A percentile compares a stretch with the other conserved stretches of the same genome.
These are phyloP conservation scores for Hippophae rhamnoides DNA, from an alignment of 306 rosid species.

Conservation along the genomic window DNA sequence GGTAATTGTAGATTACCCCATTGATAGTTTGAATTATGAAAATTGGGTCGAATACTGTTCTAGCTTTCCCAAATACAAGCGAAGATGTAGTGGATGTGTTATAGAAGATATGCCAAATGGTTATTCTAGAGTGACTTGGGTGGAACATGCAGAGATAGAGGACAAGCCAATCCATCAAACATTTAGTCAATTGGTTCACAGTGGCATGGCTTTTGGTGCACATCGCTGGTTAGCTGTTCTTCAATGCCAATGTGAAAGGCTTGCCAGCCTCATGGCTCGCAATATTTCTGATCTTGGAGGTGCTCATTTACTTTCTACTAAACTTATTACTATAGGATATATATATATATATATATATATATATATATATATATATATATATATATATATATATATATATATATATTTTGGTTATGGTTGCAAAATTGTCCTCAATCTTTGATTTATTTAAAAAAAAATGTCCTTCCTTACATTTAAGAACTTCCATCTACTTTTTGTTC, in stretches of 20 bases:
- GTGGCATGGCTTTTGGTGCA: constrained; percentile 91
- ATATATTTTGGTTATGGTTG: too few species aligned
- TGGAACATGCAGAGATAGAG: constrained; percentile 82
- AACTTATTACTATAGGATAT: too few species aligned
- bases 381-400: too few species aligned
- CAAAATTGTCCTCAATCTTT: too few species aligned
- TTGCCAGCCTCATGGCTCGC: constrained; percentile 93
- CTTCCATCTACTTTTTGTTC: too few species aligned
- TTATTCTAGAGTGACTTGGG: constrained; percentile 77
- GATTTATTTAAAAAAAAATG: too few species aligned
- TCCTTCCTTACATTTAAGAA: too few species aligned
- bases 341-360: too few species aligned
- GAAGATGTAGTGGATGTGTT: constrained; percentile 85
- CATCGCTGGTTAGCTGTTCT: constrained; percentile 78
- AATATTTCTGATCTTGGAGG: constrained; percentile 96
- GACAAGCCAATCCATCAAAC: constrained; percentile 90
- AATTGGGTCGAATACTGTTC: constrained; percentile 44
- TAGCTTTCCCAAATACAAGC: constrained; percentile 51
- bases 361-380: too few species aligned
- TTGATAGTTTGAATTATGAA: constrained; percentile 55
- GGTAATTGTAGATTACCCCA: constrained; percentile 86
- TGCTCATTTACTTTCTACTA: constrained; percentile 7
- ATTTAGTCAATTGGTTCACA: constrained; percentile 49
- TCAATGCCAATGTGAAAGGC: constrained; percentile 88
- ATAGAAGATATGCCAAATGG: constrained; percentile 99